Base-by-base conservation (phyloP, 2,329 filamentous ascomycete species). In the Ophiostoma ulmi region DNA sequence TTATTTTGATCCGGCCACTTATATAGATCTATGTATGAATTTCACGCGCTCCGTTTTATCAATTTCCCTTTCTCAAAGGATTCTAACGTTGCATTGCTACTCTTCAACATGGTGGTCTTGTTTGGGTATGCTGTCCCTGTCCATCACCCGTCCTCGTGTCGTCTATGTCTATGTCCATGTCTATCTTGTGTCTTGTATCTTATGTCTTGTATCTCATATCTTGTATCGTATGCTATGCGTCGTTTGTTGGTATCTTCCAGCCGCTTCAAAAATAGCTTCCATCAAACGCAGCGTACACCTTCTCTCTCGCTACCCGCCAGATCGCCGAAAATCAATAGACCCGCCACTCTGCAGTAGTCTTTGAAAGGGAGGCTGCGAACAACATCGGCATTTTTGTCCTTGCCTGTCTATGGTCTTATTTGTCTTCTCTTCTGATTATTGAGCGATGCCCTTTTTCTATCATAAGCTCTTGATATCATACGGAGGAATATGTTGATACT, bases 321-420 rank as follows among this genome's bases (percentile, higher is more conserved):
- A n/a, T 58, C 52, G 52, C 52, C 52, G 52, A 31, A 58, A 26
- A 10, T 22, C 22, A 58, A 22, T 26, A 58, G 52, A 58, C 52
- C 52, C 52, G 52, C 52, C 52, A 58, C 52, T 58, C 22, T 26
- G 52, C 52, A 58, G 52, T 58, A 58, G 52, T 58, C 52, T 4
- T 58, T 5, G n/a, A 58, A 58, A 58, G 52, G 52, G 52, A 58
- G 52, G 22, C 52, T 58, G 10, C 11, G 2, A 26, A 58, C 52
- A 58, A 17, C 44, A 26, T 26, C 52, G 52, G 52, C 22, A 31
- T 58, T 31, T 48, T 31, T 31, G 31, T 3, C 31, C 31, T 31
- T 31, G 31, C 31, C 31, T 48, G 44, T n/a, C n/a, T 48, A 13
- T 44, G 41, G 17, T 20, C 44, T 17, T 48, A 31, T 14, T 44